Conservation (phyloP, 371 early-diverging fungal genomes). For the Batrachochytrium dendrobatidis region DNA sequence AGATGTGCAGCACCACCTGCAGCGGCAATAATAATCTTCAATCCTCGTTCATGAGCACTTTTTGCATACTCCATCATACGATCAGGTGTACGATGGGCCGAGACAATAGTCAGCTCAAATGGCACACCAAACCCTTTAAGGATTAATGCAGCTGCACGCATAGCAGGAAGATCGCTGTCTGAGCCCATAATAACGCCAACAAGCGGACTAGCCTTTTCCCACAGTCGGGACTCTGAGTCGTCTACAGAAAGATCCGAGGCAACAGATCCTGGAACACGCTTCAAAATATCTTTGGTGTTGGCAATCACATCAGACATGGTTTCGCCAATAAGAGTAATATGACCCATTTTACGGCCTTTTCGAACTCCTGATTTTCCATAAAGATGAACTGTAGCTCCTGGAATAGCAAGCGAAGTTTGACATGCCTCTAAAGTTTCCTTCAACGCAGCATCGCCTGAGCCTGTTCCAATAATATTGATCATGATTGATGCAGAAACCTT, state of each 20-base stretch:
- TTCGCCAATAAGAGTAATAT: conserved; percentile 86
- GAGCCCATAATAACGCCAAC: conserved; percentile 97
- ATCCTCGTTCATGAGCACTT: conserved; percentile 77
- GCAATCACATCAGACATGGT: conserved; percentile 47
- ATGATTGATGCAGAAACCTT: conserved; percentile 88
- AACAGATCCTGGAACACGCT: conserved; percentile 42
- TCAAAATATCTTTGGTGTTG: conserved; percentile 45
- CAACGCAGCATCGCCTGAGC: conserved; percentile 38
- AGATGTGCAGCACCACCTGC: conserved; percentile 98
- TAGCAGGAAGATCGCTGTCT: conserved; percentile 90
- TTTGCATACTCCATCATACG: conserved; percentile 88
- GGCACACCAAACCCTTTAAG: conserved; percentile 83
- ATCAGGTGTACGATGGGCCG: conserved; percentile 91
- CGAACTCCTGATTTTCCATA: conserved; percentile 88
- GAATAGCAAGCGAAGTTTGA: conserved; percentile 56
- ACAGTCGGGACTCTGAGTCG: conserved; percentile 12
- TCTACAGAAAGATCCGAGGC: conserved; percentile 20
- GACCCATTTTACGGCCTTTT: conserved; percentile 93
- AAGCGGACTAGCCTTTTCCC: conserved; percentile 46
- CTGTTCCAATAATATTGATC: conserved; percentile 87
- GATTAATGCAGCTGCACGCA: conserved; percentile 83
- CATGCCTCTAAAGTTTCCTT: conserved; percentile 60
- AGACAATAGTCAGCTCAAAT: conserved; percentile 89
- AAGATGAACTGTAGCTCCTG: conserved; percentile 84
- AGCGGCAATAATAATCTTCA: conserved; percentile 92